Evolutionary conservation across 2,329 filamentous ascomycete species (phyloP).

Genomic region (Allantophomopsis cytisporea): DNA sequence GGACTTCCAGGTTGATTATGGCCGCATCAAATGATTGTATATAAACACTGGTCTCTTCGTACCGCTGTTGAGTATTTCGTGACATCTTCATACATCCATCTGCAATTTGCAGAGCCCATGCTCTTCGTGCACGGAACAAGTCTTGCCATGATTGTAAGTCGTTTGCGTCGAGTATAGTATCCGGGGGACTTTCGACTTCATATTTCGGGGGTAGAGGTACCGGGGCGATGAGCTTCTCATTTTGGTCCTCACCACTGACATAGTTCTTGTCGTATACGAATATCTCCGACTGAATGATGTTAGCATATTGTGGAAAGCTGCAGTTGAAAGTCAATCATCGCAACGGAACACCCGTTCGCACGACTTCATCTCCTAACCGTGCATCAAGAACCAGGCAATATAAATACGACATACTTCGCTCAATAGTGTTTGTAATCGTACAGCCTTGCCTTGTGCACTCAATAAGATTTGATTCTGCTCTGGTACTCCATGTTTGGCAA

Average conservation of each 20-base stretch:
- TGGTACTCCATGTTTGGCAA: slow-evolving; percentile 64
- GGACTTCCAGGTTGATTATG: slow-evolving; percentile 69
- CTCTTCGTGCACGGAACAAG: slow-evolving; percentile 66
- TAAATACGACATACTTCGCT: slow-evolving; percentile 47
- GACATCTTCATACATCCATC: slow-evolving; percentile 57
- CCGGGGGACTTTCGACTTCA: slow-evolving; percentile 57
- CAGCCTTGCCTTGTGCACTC: slow-evolving; percentile 54
- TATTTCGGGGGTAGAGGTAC: slow-evolving; percentile 37
- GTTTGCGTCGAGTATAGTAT: slow-evolving; percentile 66
- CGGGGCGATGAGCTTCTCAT: slow-evolving; percentile 31
- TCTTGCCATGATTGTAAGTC: slow-evolving; percentile 80
- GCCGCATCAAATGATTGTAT: slow-evolving; percentile 72
- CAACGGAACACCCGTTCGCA: too few relatives aligned
- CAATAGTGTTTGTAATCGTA: slow-evolving; percentile 51
- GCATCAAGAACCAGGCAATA: not conserved
- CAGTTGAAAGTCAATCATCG: too few relatives aligned
- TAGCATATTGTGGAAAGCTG: slow-evolving; percentile 3
- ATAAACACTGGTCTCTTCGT: slow-evolving; percentile 63
- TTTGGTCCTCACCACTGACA: slow-evolving; percentile 30
- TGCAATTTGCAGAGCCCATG: slow-evolving; percentile 63
- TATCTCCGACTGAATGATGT: slow-evolving; percentile 55
- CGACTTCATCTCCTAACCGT: too few relatives aligned
- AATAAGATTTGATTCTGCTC: slow-evolving; percentile 73
- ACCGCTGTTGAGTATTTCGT: slow-evolving; percentile 46
- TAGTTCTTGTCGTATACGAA: slow-evolving; percentile 76